Percentiles rank a stretch among this genome's conserved stretches.
These are phyloP conservation scores for Haplographium delicatum DNA, from an alignment of 495 filamentous ascomycete genomes.

Conservation along the genomic window DNA sequence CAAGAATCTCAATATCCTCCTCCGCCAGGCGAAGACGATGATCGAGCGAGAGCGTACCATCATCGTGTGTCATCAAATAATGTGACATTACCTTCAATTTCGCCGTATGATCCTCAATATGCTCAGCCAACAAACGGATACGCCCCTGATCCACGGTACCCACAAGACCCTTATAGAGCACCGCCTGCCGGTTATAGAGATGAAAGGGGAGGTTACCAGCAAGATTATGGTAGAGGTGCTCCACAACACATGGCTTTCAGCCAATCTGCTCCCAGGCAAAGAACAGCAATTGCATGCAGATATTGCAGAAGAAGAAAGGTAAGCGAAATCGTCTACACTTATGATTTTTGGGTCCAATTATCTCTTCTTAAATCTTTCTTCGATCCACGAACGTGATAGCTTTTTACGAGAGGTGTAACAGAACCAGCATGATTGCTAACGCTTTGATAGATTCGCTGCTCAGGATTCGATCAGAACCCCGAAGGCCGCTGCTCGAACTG, in stretches of 20 bases:
- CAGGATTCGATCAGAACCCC: constrained; percentile 70
- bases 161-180: constrained; percentile 18
- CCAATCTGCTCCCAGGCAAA: constrained; percentile 67
- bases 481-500: constrained; percentile 80
- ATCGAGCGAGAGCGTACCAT: constrained; percentile 33
- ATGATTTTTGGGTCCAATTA: not conserved
- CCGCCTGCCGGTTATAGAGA: constrained; percentile 16
- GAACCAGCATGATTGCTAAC: constrained; percentile 10
- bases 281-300: constrained; percentile 79
- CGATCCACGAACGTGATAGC: too few relatives aligned
- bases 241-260: constrained; percentile 26
- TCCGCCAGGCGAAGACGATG: constrained; percentile 41
- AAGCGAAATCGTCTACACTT: constrained; percentile 23
- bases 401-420: too few relatives aligned
- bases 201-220: constrained; percentile 19
- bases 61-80: constrained; percentile 22
- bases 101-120: constrained; percentile 25
- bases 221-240: constrained; percentile 21
- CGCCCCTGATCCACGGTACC: constrained; percentile 19
- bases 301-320: constrained; percentile 83
- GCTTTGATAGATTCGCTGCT: constrained; percentile 68
- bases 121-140: constrained; percentile 17
- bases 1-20: constrained; percentile 41
- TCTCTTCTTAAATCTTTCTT: too few relatives aligned
- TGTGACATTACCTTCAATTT: constrained; percentile 26